Percentiles rank a stretch among this genome's conserved stretches.
These are phyloP conservation scores for Ascochyta clinopodiicola DNA, from an alignment of 2,329 filamentous ascomycete species.

Conservation along the genomic window DNA sequence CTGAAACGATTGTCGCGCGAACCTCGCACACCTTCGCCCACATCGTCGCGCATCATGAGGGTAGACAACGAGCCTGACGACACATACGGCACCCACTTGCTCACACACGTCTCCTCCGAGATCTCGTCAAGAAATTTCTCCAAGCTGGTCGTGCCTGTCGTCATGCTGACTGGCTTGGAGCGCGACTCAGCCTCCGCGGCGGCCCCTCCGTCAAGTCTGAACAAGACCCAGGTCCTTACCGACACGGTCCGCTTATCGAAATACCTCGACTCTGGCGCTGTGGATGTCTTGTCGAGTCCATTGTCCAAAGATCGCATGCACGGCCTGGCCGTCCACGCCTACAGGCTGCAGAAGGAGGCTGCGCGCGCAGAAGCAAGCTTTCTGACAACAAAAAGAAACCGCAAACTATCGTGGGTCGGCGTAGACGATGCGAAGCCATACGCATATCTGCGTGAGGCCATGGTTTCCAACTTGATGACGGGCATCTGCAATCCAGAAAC, in stretches of 20 bases:
- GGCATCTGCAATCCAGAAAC: conserved; percentile 79
- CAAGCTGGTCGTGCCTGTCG: conserved; percentile 50
- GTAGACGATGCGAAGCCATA: conserved; percentile 85
- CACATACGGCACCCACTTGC: conserved; percentile 52
- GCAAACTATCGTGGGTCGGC: conserved; percentile 92
- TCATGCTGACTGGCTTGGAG: conserved; percentile 49
- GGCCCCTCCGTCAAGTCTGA: conserved; percentile 42
- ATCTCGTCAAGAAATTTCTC: conserved; percentile 50
- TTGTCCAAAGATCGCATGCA: conserved; percentile 76
- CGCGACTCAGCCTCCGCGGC: conserved; percentile 38
- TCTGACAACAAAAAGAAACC: conserved; percentile 73
- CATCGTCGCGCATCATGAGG: conserved; percentile 39
- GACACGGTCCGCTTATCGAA: conserved; percentile 66
- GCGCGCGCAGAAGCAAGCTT: conserved; percentile 75
- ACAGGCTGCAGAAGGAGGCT: conserved; percentile 79
- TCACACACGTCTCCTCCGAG: conserved; percentile 51
- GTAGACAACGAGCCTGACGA: conserved; percentile 49
- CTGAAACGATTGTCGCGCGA: conserved; percentile 50
- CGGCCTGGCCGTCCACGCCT: conserved; percentile 81
- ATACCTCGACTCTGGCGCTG: conserved; percentile 84
- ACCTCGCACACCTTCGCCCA: conserved; percentile 50
- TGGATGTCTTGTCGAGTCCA: conserved; percentile 84
- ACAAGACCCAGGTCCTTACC: conserved; percentile 48
- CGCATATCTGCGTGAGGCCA: conserved; percentile 86
- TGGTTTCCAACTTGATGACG: conserved; percentile 91